Base-by-base conservation (phyloP, 2,329 filamentous ascomycete species). In the Geosmithia morbida region DNA sequence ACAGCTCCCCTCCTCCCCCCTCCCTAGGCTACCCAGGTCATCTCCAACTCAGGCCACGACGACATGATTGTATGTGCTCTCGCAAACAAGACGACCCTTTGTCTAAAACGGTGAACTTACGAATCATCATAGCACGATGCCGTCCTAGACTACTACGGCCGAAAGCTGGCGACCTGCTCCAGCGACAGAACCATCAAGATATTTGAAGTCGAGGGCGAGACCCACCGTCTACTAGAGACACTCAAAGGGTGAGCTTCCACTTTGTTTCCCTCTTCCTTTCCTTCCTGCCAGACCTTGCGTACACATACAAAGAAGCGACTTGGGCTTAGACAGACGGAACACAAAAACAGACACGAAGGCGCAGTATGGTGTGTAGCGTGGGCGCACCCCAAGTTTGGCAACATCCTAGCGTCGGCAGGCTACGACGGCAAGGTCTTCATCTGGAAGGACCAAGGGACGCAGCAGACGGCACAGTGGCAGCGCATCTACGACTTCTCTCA, bases 161-260 rank as follows among this genome's bases (percentile, higher is more conserved):
- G 92, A 56, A 85, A 90, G 61, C 80, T 98, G 57, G 92, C 92
- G 52, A 98, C 92, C 55, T 97, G 92, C 68, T 96, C 89, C 37
- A 96, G 90, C 55, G 92, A 98, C 69, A 89, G 92, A 64, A 97
- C 90, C 44, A 94, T 98, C 72, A 97, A 97, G 72, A 97, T 98
- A 62, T 98, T 96, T 62, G 92, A 98, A 68, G 84, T 98, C 48
- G 90, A 97, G 60, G 87, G 88, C 59, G 89, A 97, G 57, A 78
- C 83, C 55, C 90, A 98, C 67, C 79, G 86, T 53, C 71, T 97
- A 57, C 78, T 87, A 33, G 90, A 97, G 70, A 98, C 92, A 22
- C 72, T 98, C 54, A 95, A 94, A 69, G 90, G 90, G 87, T 94
- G 76, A 59, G 71, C 61, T 18, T 20, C 39, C 10, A 22, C 6